phyloP scores from a whole-genome alignment of 2,329 filamentous ascomycete species.

The Emmonsiellopsis sp. region DNA sequence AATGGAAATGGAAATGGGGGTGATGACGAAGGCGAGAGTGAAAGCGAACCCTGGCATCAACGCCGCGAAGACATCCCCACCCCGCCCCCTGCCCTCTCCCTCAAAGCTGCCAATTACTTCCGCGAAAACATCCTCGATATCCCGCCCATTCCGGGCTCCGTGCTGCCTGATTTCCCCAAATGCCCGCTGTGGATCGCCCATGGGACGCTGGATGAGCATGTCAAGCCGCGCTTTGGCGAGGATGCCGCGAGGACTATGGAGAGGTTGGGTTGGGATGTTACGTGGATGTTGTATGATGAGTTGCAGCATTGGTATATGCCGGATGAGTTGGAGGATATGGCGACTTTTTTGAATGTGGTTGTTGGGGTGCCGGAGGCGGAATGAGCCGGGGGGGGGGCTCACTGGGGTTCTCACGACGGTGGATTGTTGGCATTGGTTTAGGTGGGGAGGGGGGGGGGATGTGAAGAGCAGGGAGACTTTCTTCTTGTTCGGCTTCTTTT shows the following conservation, averaged over 20 bases:
- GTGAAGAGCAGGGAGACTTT: too few species aligned
- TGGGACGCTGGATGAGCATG: conserved; percentile 6
- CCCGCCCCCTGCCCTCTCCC: too few species aligned
- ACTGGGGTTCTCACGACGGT: too few species aligned
- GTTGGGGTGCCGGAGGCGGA: conserved; percentile 8
- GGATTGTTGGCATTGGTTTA: too few species aligned
- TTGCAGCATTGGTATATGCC: conserved; percentile 11
- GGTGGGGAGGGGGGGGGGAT: too few species aligned
- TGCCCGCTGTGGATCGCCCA: conserved; percentile 12
- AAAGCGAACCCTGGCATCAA: neutral
- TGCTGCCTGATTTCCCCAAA: neutral
- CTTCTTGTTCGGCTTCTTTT: too few species aligned
- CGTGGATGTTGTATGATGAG: conserved; percentile 13
- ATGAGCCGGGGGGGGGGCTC: neutral
- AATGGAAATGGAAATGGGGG: neutral
- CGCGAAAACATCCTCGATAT: conserved; percentile 8
- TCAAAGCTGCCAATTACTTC: neutral
- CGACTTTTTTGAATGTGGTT: conserved; percentile 8
- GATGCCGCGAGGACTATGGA: conserved; percentile 9
- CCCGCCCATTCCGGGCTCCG: conserved; percentile 3
- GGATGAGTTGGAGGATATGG: conserved; percentile 12
- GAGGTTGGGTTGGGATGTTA: conserved; percentile 11
- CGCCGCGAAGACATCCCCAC: too few species aligned
- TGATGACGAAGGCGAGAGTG: neutral
- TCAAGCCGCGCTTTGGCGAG: conserved; percentile 6